phyloP scores from a whole-genome alignment of 1,284 basidiomycete genomes.

The Apiotrichum brassicae region DNA sequence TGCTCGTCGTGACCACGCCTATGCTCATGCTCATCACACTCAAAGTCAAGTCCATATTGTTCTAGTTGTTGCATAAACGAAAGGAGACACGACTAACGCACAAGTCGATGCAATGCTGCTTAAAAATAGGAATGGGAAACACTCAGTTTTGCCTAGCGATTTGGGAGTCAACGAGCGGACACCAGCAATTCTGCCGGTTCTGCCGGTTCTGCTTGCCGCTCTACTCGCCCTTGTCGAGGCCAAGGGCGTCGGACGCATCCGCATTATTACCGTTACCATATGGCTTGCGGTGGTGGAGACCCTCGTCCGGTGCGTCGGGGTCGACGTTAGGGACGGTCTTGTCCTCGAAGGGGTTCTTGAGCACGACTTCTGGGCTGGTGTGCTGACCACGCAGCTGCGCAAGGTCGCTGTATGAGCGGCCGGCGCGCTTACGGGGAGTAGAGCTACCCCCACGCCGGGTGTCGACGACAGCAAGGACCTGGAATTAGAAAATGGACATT shows the following conservation, averaged over 20 bases:
- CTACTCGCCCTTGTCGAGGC: conserved; percentile 16
- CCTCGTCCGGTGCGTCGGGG: conserved; percentile 4
- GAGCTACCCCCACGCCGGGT: conserved; percentile 22
- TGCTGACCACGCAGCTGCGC: conserved; percentile 1
- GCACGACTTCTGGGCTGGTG: neutral
- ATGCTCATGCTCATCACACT: too few relatives aligned
- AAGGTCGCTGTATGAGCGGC: conserved; percentile 33
- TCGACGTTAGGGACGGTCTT: neutral
- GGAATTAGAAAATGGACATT: conserved; percentile 2
- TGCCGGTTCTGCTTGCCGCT: neutral
- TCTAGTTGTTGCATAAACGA: too few relatives aligned
- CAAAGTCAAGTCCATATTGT: too few relatives aligned
- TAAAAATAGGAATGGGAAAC: too few relatives aligned
- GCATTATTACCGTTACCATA: conserved; percentile 1
- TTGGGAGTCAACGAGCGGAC: too few relatives aligned
- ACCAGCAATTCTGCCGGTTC: neutral
- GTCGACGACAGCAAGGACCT: conserved; percentile 41
- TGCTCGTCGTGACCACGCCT: too few relatives aligned
- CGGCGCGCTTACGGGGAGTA: conserved; percentile 25
- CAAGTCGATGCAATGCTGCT: too few relatives aligned
- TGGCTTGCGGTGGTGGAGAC: conserved; percentile 13
- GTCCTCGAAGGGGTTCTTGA: neutral
- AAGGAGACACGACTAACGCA: too few relatives aligned
- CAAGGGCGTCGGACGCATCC: conserved; percentile 5
- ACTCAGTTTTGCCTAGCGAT: too few relatives aligned